phyloP scores from a whole-genome alignment of 1,284 basidiomycete genomes.

The Rhodotorula sp. region DNA sequence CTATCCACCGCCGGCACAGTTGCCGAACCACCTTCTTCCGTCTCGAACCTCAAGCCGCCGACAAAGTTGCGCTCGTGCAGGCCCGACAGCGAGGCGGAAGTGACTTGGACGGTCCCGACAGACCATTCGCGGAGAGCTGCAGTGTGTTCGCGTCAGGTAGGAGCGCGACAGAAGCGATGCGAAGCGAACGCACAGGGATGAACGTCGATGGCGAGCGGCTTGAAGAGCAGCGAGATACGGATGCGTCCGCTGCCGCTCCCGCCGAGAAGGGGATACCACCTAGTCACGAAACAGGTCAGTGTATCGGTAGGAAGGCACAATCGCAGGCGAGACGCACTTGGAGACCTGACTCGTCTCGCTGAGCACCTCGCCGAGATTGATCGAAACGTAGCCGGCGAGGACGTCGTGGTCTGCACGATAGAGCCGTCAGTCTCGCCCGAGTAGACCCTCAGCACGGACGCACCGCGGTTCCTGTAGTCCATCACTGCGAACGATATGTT shows the following conservation, averaged over 20 bases:
- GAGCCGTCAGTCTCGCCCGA: neutral
- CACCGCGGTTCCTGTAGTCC: slow-evolving; percentile 37
- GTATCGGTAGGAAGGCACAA: neutral
- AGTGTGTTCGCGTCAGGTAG: too few relatives aligned
- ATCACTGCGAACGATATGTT: slow-evolving; percentile 31
- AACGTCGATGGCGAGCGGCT: slow-evolving; percentile 26
- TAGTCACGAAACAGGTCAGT: neutral
- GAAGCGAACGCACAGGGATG: neutral
- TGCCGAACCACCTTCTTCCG: neutral
- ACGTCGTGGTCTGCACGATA: slow-evolving; percentile 17
- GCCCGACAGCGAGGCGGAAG: slow-evolving; percentile 2
- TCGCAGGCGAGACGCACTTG: neutral
- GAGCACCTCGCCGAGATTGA: slow-evolving; percentile 27
- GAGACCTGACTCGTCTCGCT: slow-evolving; percentile 27
- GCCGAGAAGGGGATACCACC: slow-evolving; percentile 13
- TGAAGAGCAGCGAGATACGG: slow-evolving; percentile 35
- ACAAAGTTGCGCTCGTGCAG: neutral
- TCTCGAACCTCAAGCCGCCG: neutral
- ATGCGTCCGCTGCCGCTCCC: slow-evolving; percentile 30
- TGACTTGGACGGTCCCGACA: slow-evolving; percentile 20
- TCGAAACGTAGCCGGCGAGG: slow-evolving; percentile 28
- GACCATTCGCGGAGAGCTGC: slow-evolving; percentile 25
- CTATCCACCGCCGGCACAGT: neutral
- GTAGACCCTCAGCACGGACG: neutral
- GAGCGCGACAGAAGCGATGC: neutral